Conservation (phyloP, 2,329 filamentous ascomycete species). For the Leptographium procerum region DNA sequence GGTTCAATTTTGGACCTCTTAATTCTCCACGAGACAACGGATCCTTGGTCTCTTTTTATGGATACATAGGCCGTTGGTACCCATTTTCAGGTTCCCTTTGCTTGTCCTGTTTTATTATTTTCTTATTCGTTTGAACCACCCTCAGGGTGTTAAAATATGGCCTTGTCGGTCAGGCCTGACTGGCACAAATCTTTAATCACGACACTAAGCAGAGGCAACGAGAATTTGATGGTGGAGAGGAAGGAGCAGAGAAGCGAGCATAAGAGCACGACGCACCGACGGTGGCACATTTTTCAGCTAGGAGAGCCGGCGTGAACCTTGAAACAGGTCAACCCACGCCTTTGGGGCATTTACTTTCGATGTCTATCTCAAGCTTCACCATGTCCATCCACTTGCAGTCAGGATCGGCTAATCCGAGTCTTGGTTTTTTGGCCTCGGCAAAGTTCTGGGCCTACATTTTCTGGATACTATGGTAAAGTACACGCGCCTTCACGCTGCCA, state of each 20-base stretch:
- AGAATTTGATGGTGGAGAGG: background rate
- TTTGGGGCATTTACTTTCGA: background rate
- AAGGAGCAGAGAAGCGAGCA: background rate
- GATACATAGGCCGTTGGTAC: background rate
- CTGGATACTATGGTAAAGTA: constrained; percentile 33
- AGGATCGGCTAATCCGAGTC: background rate
- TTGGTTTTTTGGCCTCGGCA: constrained; percentile 27
- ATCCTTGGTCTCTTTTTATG: background rate
- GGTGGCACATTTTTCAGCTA: background rate
- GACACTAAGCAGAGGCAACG: background rate
- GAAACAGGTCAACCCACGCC: background rate
- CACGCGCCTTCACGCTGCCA: background rate
- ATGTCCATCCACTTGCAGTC: background rate
- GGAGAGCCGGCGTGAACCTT: background rate
- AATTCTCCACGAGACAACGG: background rate
- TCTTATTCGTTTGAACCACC: background rate
- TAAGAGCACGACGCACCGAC: background rate
- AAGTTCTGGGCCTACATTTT: constrained; percentile 33
- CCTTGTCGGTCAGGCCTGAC: constrained; percentile 10
- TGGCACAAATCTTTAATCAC: constrained; percentile 1
- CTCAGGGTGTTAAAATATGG: constrained; percentile 4
- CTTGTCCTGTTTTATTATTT: background rate
- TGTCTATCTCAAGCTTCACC: constrained; percentile 1
- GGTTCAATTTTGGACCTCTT: background rate
- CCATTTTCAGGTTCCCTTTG: background rate